Evolutionary conservation across 2,329 filamentous ascomycete species (phyloP).

Genomic region (Venturia oleaginea): DNA sequence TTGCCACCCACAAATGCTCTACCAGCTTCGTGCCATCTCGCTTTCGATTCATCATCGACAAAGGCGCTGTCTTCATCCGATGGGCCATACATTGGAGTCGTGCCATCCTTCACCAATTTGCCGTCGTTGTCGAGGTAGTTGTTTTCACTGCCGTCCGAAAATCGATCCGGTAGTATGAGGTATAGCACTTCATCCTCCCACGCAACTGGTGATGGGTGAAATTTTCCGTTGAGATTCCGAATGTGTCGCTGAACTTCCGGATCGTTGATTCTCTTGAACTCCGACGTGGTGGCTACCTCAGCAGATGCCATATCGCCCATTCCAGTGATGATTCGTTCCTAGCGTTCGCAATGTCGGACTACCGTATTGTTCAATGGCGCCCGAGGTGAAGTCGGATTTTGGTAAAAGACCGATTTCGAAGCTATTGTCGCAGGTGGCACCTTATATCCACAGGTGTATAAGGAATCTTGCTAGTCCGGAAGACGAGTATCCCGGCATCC

Average conservation of each 20-base stretch:
- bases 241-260: conserved; percentile 7
- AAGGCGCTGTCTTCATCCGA: conserved; percentile 15
- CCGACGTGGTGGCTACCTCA: background rate
- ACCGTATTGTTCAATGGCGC: background rate
- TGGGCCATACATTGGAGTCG: conserved; percentile 6
- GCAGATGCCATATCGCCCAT: background rate
- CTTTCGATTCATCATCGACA: background rate
- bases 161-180: conserved; percentile 20
- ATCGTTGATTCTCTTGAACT: background rate
- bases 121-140: background rate
- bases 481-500: background rate
- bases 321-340: background rate
- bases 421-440: too few relatives aligned
- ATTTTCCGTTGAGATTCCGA: background rate
- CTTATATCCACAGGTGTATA: too few relatives aligned
- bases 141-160: conserved; percentile 17
- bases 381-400: too few relatives aligned
- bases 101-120: conserved; percentile 1
- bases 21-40: conserved; percentile 17
- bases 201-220: conserved; percentile 17
- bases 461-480: background rate
- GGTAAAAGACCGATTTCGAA: too few relatives aligned
- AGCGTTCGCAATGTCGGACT: background rate
- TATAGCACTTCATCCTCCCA: conserved; percentile 21
- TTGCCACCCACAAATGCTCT: conserved; percentile 18